A percentile compares a stretch with the other conserved stretches of the same genome.
Conservation (phyloP, 2,329 filamentous ascomycete species). For the Exutisphaerella laricina region DNA sequence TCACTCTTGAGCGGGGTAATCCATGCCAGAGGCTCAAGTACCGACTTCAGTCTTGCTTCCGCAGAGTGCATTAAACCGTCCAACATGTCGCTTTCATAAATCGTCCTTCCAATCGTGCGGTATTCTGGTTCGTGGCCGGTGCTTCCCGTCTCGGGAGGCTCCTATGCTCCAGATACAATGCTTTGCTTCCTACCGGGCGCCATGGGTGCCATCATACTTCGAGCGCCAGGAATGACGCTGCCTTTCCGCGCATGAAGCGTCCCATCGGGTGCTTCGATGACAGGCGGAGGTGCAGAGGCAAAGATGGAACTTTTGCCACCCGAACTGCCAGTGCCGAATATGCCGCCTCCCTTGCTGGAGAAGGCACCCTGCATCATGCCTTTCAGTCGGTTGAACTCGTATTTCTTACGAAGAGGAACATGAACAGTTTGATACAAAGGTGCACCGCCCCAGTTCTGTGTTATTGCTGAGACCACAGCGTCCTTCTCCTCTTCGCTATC, state of each 20-base stretch:
- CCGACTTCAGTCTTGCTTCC: too few relatives aligned
- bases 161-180: slow-evolving; percentile 18
- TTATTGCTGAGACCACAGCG: slow-evolving; percentile 72
- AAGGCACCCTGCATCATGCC: slow-evolving; percentile 58
- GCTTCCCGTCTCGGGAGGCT: not conserved
- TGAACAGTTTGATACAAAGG: slow-evolving; percentile 64
- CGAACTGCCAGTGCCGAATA: slow-evolving; percentile 2
- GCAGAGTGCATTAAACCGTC: not conserved
- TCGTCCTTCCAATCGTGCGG: not conserved
- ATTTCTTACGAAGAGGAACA: slow-evolving; percentile 49
- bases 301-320: not conserved
- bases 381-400: slow-evolving; percentile 58
- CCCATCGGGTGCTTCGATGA: slow-evolving; percentile 16
- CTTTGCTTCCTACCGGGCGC: slow-evolving; percentile 22
- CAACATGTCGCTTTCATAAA: not conserved
- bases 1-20: too few relatives aligned
- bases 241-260: slow-evolving; percentile 19
- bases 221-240: slow-evolving; percentile 21
- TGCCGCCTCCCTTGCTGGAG: slow-evolving; percentile 28
- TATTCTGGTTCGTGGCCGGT: not conserved
- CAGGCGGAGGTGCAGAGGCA: slow-evolving; percentile 6
- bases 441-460: slow-evolving; percentile 65
- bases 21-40: too few relatives aligned
- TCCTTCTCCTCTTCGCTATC: slow-evolving; percentile 95
- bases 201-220: slow-evolving; percentile 24